Percentiles rank a stretch among this genome's conserved stretches.
These are phyloP conservation scores for Cyanidioschyzon merolae DNA, from an alignment of 23 red algal species.

Conservation along the genomic window DNA sequence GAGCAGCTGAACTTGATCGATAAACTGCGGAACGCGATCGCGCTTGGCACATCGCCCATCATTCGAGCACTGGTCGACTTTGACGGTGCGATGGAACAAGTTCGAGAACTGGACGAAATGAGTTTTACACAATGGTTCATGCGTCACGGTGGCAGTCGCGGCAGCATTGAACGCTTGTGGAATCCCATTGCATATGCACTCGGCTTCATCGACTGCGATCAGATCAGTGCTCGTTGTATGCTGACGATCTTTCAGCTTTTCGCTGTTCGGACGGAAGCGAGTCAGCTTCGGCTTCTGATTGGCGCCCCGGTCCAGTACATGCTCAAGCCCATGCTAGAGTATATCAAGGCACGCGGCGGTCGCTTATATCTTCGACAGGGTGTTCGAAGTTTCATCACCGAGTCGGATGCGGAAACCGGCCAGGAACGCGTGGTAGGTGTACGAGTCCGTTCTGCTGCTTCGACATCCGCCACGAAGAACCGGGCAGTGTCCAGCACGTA, in stretches of 20 bases:
- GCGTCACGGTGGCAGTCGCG: slow-evolving; percentile 47
- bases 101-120: slow-evolving; percentile 71
- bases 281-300: slow-evolving; percentile 59
- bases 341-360: slow-evolving; percentile 49
- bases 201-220: slow-evolving; percentile 77
- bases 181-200: slow-evolving; percentile 91
- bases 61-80: slow-evolving; percentile 69
- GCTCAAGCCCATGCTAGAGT: slow-evolving; percentile 54
- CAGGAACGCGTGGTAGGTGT: neutral
- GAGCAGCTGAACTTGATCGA: slow-evolving; percentile 57
- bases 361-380: slow-evolving; percentile 28
- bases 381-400: slow-evolving; percentile 28
- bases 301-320: slow-evolving; percentile 67
- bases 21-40: slow-evolving; percentile 63
- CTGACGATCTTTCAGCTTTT: slow-evolving; percentile 91
- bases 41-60: slow-evolving; percentile 53
- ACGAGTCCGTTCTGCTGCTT: neutral
- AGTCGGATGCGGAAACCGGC: neutral
- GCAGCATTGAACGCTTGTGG: slow-evolving; percentile 70
- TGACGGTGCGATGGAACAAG: slow-evolving; percentile 80
- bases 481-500: slow-evolving; percentile 2
- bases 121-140: slow-evolving; percentile 83
- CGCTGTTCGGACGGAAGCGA: slow-evolving; percentile 64
- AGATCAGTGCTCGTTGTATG: slow-evolving; percentile 82
- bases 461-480: neutral